phyloP scores from a whole-genome alignment of 345 rosid species.

The Eucalyptus polybractea region DNA sequence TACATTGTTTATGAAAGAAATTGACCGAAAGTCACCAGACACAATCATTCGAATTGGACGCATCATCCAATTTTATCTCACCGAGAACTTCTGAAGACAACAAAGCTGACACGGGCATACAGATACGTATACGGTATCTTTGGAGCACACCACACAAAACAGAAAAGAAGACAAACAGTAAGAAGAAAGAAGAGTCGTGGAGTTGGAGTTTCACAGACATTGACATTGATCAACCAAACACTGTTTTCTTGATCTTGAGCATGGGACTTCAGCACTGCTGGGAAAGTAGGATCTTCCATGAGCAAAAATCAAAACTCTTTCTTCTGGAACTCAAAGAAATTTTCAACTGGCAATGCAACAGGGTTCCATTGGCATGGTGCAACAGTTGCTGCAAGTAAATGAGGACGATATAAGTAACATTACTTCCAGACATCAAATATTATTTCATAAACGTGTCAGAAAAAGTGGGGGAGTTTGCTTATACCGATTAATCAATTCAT shows the following conservation, averaged over 20 bases:
- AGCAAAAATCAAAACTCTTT: neutral
- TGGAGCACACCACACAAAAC: neutral
- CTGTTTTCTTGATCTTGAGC: neutral
- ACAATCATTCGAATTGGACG: neutral
- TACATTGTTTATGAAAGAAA: neutral
- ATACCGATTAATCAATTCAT: neutral
- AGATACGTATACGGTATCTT: neutral
- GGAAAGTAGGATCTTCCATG: neutral
- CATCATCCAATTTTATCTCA: neutral
- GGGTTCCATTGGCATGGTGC: neutral
- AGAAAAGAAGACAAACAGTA: neutral
- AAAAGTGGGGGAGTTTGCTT: neutral
- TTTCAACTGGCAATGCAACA: neutral
- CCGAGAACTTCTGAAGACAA: neutral
- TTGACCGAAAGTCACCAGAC: neutral
- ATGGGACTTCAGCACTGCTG: neutral
- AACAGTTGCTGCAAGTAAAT: neutral
- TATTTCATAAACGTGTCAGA: neutral
- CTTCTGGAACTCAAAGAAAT: neutral
- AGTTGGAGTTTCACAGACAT: neutral
- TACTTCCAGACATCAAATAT: neutral
- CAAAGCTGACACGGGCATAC: neutral
- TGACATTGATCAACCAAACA: neutral
- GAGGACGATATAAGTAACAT: neutral
- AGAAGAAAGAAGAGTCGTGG: neutral